These are phyloP conservation scores for Lipomyces lipofer DNA, from an alignment of 805 yeast species.

Conservation along the genomic window DNA sequence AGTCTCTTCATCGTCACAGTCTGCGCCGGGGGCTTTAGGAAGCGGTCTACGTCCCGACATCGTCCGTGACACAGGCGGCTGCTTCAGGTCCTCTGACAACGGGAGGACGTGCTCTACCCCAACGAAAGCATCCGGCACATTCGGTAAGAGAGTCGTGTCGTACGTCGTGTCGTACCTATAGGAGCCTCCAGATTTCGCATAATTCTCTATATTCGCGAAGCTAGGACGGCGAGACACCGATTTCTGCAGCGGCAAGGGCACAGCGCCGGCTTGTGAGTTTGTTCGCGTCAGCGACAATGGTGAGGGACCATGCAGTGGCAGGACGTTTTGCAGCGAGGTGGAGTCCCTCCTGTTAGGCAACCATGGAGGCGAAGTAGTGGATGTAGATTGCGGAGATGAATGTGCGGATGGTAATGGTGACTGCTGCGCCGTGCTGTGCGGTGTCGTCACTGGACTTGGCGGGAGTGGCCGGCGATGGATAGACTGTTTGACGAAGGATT, in stretches of 20 bases:
- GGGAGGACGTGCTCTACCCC: too few relatives aligned
- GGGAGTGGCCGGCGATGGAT: neutral
- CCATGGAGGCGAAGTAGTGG: neutral
- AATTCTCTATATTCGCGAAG: too few relatives aligned
- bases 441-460: neutral
- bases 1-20: too few relatives aligned
- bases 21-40: conserved; percentile 1
- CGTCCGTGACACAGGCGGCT: neutral
- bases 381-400: neutral
- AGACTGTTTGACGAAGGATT: neutral
- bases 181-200: too few relatives aligned
- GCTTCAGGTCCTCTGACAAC: too few relatives aligned
- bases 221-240: too few relatives aligned
- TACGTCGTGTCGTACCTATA: too few relatives aligned
- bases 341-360: neutral
- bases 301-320: conserved; percentile 1
- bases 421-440: neutral
- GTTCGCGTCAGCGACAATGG: conserved; percentile 13
- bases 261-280: conserved; percentile 5
- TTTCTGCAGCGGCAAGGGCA: too few relatives aligned
- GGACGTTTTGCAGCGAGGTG: too few relatives aligned
- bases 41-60: neutral
- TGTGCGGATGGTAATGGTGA: neutral
- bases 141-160: conserved; percentile 8
- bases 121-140: conserved; percentile 12